phyloP scores from a whole-genome alignment of 768 basidiomycete species.

The Mycena indigotica region DNA sequence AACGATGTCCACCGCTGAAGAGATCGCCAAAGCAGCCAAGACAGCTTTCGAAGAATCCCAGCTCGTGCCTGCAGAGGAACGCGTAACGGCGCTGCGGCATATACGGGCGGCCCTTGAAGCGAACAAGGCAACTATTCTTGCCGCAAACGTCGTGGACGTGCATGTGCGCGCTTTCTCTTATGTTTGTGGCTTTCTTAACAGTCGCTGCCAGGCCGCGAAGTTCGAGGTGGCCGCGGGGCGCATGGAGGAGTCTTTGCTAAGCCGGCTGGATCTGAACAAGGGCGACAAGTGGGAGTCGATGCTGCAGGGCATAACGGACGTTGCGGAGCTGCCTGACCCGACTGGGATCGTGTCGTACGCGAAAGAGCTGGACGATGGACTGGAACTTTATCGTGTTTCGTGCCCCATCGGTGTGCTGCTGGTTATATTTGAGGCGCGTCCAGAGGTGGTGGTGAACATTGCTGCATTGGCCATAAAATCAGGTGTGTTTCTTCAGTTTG shows the following conservation, averaged over 20 bases:
- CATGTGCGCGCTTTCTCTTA: constrained; percentile 46
- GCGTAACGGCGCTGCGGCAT: constrained; percentile 68
- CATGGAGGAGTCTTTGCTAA: constrained; percentile 82
- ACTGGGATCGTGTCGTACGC: constrained; percentile 88
- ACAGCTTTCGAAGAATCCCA: constrained; percentile 87
- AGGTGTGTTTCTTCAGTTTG: constrained; percentile 49
- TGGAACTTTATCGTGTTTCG: constrained; percentile 91
- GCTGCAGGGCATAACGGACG: constrained; percentile 87
- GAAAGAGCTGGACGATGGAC: constrained; percentile 79
- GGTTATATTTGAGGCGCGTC: constrained; percentile 96
- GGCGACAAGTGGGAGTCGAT: constrained; percentile 94
- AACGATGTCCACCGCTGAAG: constrained; percentile 40
- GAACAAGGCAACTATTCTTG: constrained; percentile 68
- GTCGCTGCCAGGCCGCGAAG: constrained; percentile 62
- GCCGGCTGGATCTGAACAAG: constrained; percentile 76
- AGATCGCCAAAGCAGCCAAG: constrained; percentile 80
- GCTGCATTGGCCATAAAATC: constrained; percentile 96
- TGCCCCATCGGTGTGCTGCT: constrained; percentile 96
- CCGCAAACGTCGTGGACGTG: constrained; percentile 82
- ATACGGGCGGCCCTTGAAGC: constrained; percentile 69
- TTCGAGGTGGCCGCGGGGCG: constrained; percentile 78
- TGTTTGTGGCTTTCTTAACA: background rate
- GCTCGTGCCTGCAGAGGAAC: constrained; percentile 66
- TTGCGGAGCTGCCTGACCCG: constrained; percentile 83
- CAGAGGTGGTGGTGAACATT: constrained; percentile 98